Evolutionary conservation across 2,329 filamentous ascomycete genomes (phyloP).

Genomic region (Monilinia polystroma): DNA sequence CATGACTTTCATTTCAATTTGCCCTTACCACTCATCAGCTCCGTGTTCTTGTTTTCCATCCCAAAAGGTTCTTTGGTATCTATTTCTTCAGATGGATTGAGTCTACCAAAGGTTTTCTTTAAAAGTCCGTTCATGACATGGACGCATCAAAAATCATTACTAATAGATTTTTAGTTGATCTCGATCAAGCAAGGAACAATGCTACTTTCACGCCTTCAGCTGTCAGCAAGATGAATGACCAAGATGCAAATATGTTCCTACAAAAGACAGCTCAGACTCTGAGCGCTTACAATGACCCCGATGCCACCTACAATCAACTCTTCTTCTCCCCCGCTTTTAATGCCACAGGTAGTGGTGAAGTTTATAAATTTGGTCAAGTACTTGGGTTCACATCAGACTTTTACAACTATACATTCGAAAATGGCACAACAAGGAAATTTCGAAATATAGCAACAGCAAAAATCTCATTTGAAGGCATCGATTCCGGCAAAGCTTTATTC

Average conservation of each 20-base stretch:
- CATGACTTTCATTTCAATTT: conserved; percentile 66
- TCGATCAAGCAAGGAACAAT: conserved; percentile 19
- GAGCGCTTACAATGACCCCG: conserved; percentile 42
- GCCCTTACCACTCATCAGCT: conserved; percentile 51
- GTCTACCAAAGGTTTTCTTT: conserved; percentile 56
- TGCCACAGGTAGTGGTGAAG: conserved; percentile 36
- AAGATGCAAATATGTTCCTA: conserved; percentile 49
- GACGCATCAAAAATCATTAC: neutral
- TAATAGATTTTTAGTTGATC: conserved; percentile 25
- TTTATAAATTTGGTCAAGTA: conserved; percentile 40
- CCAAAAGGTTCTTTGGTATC: conserved; percentile 50
- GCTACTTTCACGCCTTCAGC: conserved; percentile 46
- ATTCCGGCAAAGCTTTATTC: conserved; percentile 33
- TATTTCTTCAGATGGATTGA: conserved; percentile 56
- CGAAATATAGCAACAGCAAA: conserved; percentile 42
- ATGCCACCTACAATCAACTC: conserved; percentile 45
- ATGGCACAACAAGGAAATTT: conserved; percentile 40
- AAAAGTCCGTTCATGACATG: conserved; percentile 40
- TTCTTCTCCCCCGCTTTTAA: conserved; percentile 37
- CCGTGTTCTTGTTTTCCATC: conserved; percentile 37
- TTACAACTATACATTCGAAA: conserved; percentile 42
- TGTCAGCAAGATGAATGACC: conserved; percentile 54
- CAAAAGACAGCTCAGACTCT: conserved; percentile 44
- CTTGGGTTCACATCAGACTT: conserved; percentile 42
- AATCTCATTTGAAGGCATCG: conserved; percentile 35